Conservation (phyloP, 257 asterid genomes). For the Rauvolfia tetraphylla region DNA sequence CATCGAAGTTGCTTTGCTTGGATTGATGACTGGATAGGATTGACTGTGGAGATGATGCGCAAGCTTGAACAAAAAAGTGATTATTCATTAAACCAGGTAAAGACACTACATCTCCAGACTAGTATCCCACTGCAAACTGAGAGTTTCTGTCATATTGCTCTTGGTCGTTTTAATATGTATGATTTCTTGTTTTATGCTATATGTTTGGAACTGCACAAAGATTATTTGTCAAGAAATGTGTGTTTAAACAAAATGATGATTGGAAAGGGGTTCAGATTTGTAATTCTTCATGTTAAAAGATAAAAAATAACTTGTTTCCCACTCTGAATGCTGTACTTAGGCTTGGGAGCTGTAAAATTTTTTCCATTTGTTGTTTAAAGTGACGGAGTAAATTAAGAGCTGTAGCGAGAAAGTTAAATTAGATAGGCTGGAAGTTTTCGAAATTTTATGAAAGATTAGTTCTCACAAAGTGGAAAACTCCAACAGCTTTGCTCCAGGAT, state of each 20-base stretch:
- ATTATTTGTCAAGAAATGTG: neutral
- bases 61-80: conserved; percentile 76
- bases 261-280: no score
- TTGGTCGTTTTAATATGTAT: neutral
- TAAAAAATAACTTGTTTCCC: neutral
- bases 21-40: conserved; percentile 89
- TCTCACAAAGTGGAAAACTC: neutral
- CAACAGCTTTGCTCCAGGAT: neutral
- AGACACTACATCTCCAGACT: neutral
- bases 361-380: neutral
- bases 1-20: conserved; percentile 76
- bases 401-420: neutral
- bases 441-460: neutral
- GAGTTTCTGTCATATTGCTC: neutral
- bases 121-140: neutral
- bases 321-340: no score
- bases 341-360: neutral
- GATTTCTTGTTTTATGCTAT: neutral
- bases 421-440: neutral
- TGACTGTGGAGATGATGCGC: conserved; percentile 65
- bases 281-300: neutral
- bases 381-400: neutral
- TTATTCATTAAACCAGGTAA: conserved; percentile 68
- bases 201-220: neutral
- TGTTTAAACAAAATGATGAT: neutral